Conservation (phyloP, 2,329 filamentous ascomycete genomes). For the Pseudogymnoascus sp. region DNA sequence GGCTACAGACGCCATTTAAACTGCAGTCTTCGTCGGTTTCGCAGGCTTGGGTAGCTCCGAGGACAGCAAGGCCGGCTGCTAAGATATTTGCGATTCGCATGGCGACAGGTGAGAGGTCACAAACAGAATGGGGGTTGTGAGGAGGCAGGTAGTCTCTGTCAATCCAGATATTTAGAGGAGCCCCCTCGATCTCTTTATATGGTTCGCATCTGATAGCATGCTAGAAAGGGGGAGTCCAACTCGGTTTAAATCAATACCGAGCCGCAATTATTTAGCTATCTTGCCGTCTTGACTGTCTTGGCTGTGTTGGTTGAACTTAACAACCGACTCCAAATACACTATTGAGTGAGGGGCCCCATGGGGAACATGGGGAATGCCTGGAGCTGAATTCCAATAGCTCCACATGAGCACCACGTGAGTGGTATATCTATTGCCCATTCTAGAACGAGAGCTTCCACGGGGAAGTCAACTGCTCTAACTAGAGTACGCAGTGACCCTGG, state of each 20-base stretch:
- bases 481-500: neutral
- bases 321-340: neutral
- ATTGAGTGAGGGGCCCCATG: neutral
- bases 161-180: neutral
- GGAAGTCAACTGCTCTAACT: neutral
- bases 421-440: neutral
- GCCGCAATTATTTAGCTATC: neutral
- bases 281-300: neutral
- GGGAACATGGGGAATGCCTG: neutral
- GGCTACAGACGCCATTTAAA: slow-evolving; percentile 33
- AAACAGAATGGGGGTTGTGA: neutral
- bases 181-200: neutral
- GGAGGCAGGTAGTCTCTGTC: neutral
- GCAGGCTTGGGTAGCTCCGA: neutral
- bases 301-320: neutral
- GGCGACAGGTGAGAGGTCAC: neutral
- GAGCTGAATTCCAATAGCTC: neutral
- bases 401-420: neutral
- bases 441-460: neutral
- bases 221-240: neutral
- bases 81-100: neutral
- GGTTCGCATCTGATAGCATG: neutral
- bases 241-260: slow-evolving; percentile 3
- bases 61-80: neutral
- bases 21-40: slow-evolving; percentile 32